phyloP scores from a whole-genome alignment of 1,284 basidiomycete species.

The Golubevia pallescens region DNA sequence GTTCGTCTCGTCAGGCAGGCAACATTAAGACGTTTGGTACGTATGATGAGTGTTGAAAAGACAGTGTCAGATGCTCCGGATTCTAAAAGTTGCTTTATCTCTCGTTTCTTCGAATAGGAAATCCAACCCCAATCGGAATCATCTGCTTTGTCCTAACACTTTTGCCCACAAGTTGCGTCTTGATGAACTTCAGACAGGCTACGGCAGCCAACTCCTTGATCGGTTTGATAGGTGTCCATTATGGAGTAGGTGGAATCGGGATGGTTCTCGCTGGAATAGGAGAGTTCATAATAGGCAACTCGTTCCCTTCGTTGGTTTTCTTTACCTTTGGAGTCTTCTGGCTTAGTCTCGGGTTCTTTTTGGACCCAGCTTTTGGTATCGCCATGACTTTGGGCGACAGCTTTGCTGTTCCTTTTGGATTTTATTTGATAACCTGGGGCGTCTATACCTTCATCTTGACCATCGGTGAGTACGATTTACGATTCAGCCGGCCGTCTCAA shows the following conservation, averaged over 20 bases:
- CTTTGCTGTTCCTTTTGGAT: conserved; percentile 10
- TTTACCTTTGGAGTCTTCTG: conserved; percentile 36
- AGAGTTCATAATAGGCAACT: conserved; percentile 40
- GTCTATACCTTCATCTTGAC: conserved; percentile 37
- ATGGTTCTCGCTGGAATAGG: too few species aligned
- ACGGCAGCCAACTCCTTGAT: conserved; percentile 25
- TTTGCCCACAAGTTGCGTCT: conserved; percentile 25
- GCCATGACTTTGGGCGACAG: too few species aligned
- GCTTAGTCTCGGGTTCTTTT: conserved; percentile 21
- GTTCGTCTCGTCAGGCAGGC: too few species aligned
- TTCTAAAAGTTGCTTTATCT: too few species aligned
- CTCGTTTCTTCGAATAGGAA: too few species aligned
- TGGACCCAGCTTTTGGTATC: conserved; percentile 20
- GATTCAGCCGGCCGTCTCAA: too few species aligned
- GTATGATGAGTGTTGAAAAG: too few species aligned
- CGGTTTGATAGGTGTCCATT: conserved; percentile 23
- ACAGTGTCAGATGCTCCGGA: too few species aligned
- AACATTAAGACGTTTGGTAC: conserved; percentile 35
- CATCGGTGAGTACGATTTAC: too few species aligned
- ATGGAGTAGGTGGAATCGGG: conserved; percentile 6
- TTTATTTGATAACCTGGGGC: conserved; percentile 32
- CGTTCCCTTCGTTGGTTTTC: conserved; percentile 38
- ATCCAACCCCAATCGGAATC: conserved; percentile 36
- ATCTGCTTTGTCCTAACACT: conserved; percentile 39
- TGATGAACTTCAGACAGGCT: conserved; percentile 36